Evolutionary conservation across 495 filamentous ascomycete species (phyloP).

Genomic region (Penicillium bialowiezense): DNA sequence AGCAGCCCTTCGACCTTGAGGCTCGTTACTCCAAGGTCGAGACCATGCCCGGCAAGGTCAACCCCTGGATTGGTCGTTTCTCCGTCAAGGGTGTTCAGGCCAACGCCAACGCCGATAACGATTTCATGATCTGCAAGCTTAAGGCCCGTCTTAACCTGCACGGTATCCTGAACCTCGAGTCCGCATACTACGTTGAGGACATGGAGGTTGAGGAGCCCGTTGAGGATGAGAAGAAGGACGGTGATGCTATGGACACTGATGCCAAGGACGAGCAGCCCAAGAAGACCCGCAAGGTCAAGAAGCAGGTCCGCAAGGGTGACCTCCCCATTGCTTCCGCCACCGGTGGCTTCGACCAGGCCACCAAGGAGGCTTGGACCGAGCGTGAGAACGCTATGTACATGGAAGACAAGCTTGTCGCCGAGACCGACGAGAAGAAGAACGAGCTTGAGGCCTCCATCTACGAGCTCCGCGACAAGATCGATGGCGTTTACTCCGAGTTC

Average conservation of each 20-base stretch:
- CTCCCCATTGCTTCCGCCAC: conserved; percentile 84
- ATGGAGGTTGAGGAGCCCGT: conserved; percentile 96
- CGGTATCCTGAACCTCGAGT: conserved; percentile 94
- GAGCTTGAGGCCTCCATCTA: conserved; percentile 98
- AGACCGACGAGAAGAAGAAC: conserved; percentile 99
- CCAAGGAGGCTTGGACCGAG: conserved; percentile 68
- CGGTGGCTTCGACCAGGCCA: conserved; percentile 65
- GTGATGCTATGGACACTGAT: conserved; percentile 90
- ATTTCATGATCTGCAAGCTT: conserved; percentile 99
- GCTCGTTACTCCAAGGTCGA: conserved; percentile 89
- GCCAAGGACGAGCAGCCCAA: conserved; percentile 70
- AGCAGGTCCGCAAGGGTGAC: conserved; percentile 97
- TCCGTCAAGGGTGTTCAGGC: conserved; percentile 88
- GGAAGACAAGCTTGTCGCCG: conserved; percentile 97
- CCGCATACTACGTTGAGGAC: conserved; percentile 97
- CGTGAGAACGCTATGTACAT: conserved; percentile 88
- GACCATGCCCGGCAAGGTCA: conserved; percentile 82
- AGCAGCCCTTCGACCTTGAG: conserved; percentile 95
- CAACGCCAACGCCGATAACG: conserved; percentile 78
- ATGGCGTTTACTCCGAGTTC: conserved; percentile 84
- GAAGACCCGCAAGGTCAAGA: conserved; percentile 98
- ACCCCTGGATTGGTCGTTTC: conserved; percentile 94
- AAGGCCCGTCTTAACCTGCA: conserved; percentile 97
- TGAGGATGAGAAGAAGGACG: conserved; percentile 64
- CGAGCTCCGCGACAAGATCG: conserved; percentile 88